phyloP scores from a whole-genome alignment of 768 basidiomycete species.

The Tremella mesenterica region DNA sequence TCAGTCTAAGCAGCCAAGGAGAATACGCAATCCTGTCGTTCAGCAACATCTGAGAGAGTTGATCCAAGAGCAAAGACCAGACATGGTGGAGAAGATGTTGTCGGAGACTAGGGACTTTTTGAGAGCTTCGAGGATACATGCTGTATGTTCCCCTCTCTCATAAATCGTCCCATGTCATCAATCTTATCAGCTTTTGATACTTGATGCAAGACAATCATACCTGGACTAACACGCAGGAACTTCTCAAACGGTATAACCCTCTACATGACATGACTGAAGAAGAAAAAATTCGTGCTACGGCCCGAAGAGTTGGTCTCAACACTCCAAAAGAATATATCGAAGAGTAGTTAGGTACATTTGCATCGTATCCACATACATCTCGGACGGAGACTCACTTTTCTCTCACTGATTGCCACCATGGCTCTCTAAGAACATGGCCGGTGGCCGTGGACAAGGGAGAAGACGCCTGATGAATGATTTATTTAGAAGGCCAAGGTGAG shows the following conservation, averaged over 20 bases:
- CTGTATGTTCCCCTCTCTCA: slow-evolving; percentile 49
- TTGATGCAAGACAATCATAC: background rate
- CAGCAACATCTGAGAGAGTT: slow-evolving; percentile 16
- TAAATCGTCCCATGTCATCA: background rate
- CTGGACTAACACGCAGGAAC: slow-evolving; percentile 48
- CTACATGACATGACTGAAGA: slow-evolving; percentile 66
- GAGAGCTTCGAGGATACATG: slow-evolving; percentile 64
- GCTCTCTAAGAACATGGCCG: too few relatives aligned
- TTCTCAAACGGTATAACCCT: slow-evolving; percentile 83
- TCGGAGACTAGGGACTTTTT: slow-evolving; percentile 51
- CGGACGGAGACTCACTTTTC: too few relatives aligned
- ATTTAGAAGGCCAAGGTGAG: too few relatives aligned
- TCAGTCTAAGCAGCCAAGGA: slow-evolving; percentile 25
- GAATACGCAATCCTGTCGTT: slow-evolving; percentile 18
- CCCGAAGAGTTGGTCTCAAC: slow-evolving; percentile 74
- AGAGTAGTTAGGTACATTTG: too few relatives aligned
- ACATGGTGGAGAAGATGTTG: slow-evolving; percentile 15
- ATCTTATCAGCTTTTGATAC: background rate
- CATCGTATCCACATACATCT: too few relatives aligned
- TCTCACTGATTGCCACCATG: too few relatives aligned
- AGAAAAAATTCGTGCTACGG: slow-evolving; percentile 75
- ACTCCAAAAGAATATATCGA: slow-evolving; percentile 54
- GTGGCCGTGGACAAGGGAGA: too few relatives aligned
- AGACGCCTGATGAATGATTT: too few relatives aligned
- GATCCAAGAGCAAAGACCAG: slow-evolving; percentile 5